A percentile compares a stretch with the other conserved stretches of the same genome.
Evolutionary conservation across 2,329 filamentous ascomycete species (phyloP).

Genomic region (Helotiales sp.): DNA sequence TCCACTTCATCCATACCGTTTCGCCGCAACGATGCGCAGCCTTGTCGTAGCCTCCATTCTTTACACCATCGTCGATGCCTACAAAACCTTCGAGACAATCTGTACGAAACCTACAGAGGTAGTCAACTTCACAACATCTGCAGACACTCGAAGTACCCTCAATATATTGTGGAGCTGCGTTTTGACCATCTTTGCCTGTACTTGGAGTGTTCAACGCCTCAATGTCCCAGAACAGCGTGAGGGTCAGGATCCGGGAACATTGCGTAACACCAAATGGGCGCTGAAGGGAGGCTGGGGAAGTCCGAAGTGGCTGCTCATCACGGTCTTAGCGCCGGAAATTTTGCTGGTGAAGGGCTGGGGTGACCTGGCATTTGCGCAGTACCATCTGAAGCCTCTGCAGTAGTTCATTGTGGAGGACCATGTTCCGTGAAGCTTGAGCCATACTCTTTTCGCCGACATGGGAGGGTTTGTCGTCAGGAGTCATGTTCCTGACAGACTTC

Average conservation of each 20-base stretch:
- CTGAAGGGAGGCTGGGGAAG: conserved; percentile 3
- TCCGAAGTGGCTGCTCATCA: conserved; percentile 9
- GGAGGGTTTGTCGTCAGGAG: conserved; percentile 11
- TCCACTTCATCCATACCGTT: not conserved
- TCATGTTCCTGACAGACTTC: not conserved
- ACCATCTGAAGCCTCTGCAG: not conserved
- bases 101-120: conserved; percentile 4
- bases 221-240: conserved; percentile 21
- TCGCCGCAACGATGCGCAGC: not conserved
- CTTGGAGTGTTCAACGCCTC: conserved; percentile 29
- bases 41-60: not conserved
- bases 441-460: conserved; percentile 12
- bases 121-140: conserved; percentile 19
- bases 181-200: conserved; percentile 25
- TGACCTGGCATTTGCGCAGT: not conserved
- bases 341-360: not conserved
- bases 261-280: conserved; percentile 10
- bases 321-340: conserved; percentile 9
- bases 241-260: not conserved
- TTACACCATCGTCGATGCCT: conserved; percentile 1
- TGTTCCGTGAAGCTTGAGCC: conserved; percentile 7
- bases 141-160: conserved; percentile 23
- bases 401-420: not conserved
- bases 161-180: conserved; percentile 28
- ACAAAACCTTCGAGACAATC: conserved; percentile 8